Base-by-base conservation (phyloP, 805 yeast species). In the Candida khao-thaluensis region DNA sequence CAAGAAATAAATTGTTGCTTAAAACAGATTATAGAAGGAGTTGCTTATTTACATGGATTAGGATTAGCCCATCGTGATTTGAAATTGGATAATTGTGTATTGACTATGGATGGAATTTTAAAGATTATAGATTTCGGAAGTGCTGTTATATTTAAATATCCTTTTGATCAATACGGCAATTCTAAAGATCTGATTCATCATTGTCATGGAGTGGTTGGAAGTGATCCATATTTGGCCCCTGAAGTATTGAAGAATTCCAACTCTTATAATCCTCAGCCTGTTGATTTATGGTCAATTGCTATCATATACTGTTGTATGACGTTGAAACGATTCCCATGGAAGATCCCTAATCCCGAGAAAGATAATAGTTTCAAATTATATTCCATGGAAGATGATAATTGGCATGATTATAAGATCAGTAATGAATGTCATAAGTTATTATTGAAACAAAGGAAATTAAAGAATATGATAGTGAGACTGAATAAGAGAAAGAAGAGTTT, bases 61-160 rank as follows among this genome's bases (percentile, higher is more conserved):
- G 97, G 97, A 0, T 68, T 90, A 40, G 89, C 96, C 3, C 97
- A 90, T 57, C 75, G 97, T 44, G 97, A 90, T 64, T 73, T 90
- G 59, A 90, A 90, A 61, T 70, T 90, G 41, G 97, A 90, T 65
- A 90, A 90, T 61, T 89, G 96, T 71, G 96, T 90, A 15, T 81
- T 90, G 32, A 80, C 85, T 44, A 71, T 72, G 17, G 75, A 83
- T 18, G 97, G 97, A 31, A 82, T 89, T 33, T 91, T 90, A 30
- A 87, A 87, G 56, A 76, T 90, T 50, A 90, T 90, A 51, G 97
- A 90, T 63, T 90, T 90, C 58, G 97, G 97, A 7, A 82, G 95
- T 3, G 91, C 96, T 1, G 95, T 86, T 17, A 95, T 90, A 5
- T 90, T 85, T 62, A 81, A 84, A 34, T 89, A 89, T 59, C 96